phyloP scores from a whole-genome alignment of 371 early-diverging fungal species.

The Mortierella sp. region DNA sequence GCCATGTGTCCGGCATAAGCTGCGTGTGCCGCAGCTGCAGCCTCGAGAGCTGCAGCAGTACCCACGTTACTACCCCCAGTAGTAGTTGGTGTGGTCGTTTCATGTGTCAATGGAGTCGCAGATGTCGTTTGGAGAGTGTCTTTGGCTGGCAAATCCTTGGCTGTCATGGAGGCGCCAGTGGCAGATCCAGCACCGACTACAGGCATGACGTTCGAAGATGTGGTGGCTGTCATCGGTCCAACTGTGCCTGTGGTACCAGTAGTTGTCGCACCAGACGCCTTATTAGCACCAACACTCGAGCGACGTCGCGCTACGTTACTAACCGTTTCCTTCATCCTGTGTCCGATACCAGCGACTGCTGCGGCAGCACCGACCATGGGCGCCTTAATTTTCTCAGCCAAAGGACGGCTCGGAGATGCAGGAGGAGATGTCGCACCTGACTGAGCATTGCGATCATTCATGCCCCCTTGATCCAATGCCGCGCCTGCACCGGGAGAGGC shows the following conservation, averaged over 20 bases:
- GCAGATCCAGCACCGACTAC: not conserved
- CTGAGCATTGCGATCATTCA: not conserved
- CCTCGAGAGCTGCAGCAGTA: not conserved
- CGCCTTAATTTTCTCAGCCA: constrained; percentile 11
- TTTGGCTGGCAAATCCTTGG: not conserved
- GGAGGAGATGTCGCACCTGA: not conserved
- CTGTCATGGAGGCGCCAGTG: not conserved
- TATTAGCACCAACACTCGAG: not conserved
- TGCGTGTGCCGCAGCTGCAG: constrained; percentile 6
- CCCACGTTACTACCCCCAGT: not conserved
- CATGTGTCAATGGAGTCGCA: not conserved
- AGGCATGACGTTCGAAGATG: not conserved
- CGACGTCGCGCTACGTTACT: not conserved
- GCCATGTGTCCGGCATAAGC: constrained; percentile 4
- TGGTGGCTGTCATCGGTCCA: not conserved
- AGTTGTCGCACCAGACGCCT: not conserved
- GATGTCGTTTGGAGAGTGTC: constrained; percentile 1
- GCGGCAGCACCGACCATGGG: constrained; percentile 15
- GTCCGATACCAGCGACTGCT: not conserved
- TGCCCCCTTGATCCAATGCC: not conserved
- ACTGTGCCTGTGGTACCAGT: not conserved
- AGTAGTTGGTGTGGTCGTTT: not conserved
- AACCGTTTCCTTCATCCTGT: constrained; percentile 3
- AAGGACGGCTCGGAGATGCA: constrained; percentile 3
- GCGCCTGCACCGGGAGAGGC: not conserved